Percentiles rank a stretch among this genome's conserved stretches.
These are phyloP conservation scores for Thyridium curvatum DNA, from an alignment of 2,329 filamentous ascomycete species.

Conservation along the genomic window DNA sequence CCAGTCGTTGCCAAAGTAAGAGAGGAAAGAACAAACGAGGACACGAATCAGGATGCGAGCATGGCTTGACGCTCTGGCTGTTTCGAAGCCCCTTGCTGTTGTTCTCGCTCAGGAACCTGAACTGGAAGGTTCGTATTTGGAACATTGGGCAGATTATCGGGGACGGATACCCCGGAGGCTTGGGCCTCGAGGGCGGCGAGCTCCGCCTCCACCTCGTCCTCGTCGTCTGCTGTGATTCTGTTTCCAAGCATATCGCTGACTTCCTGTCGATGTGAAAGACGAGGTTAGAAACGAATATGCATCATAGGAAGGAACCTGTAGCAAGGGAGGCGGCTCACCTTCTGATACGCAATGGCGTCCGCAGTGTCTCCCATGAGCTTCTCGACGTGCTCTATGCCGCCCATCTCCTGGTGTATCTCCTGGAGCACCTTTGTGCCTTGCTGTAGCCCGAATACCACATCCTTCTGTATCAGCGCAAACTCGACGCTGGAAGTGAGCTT, in stretches of 20 bases:
- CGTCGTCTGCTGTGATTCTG: constrained; percentile 86
- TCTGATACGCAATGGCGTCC: constrained; percentile 86
- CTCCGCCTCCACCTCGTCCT: constrained; percentile 97
- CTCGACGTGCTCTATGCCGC: constrained; percentile 87
- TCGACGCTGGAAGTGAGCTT: constrained; percentile 83
- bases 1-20: no score
- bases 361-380: constrained; percentile 90
- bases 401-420: constrained; percentile 94
- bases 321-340: constrained; percentile 51
- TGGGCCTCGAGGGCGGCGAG: constrained; percentile 73
- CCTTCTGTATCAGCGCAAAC: constrained; percentile 94
- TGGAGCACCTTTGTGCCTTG: constrained; percentile 86
- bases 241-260: constrained; percentile 86
- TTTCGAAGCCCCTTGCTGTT: constrained; percentile 1
- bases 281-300: constrained; percentile 2
- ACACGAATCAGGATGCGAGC: neutral
- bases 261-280: constrained; percentile 50
- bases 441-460: constrained; percentile 86
- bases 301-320: neutral
- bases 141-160: constrained; percentile 48
- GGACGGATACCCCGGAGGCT: constrained; percentile 17
- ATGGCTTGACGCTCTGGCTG: constrained; percentile 1
- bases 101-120: neutral
- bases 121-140: constrained; percentile 25
- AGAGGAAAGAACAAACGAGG: no score